Base-by-base conservation (phyloP, 495 filamentous ascomycete species). In the Hapsidospora chrysogenum region DNA sequence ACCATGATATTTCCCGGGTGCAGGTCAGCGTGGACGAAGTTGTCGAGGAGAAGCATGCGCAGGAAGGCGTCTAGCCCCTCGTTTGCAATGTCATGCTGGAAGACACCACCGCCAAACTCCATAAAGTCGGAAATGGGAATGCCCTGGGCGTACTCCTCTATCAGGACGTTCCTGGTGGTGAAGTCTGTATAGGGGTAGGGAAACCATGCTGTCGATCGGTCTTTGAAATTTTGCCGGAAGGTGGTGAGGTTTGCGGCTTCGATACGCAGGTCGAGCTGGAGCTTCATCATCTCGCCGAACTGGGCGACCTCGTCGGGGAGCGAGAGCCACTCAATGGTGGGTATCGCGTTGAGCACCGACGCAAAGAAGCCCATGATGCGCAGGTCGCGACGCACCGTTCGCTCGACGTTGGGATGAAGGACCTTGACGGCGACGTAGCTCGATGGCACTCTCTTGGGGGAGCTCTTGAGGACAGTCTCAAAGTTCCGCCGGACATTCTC, bases 1-100 rank as follows among this genome's bases (percentile, higher is more conserved):
- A 99, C 92, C 87, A 99, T 96, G 60, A 99, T 96, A 51, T 99
- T 99, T 6, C 92, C 92, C 0, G 92, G 92, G 46, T 99, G 92
- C 8, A 99, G 63, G 54, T 99, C 92, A n/a, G 92, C 89, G 46
- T 99, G 92, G 35, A 95, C 74, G 51, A 99, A 99, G 48, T 99
- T 96, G 51, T 99, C 92, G 34, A 99, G 78, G 9, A 99, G 66
- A 3, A 99, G 65, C 92, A 99, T 99, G 41, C 84, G 84, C 36
- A 99, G 55, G 57, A 99, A 99, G n/a, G 86, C 85, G 48, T 99
- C 85, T 4, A 99, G 72, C 3, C 92, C 92, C 63, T 96, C 87
- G 41, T 89, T 78, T 9, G 89, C 84, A 39, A 99, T 92, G 33
- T 95, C 92, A 38, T 78, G 69, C 50, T 94, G 85, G 54, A 92